Percentiles rank a stretch among this genome's conserved stretches.
Conservation (phyloP, 2,329 filamentous ascomycete species). For the Colletotrichum eremochloae region DNA sequence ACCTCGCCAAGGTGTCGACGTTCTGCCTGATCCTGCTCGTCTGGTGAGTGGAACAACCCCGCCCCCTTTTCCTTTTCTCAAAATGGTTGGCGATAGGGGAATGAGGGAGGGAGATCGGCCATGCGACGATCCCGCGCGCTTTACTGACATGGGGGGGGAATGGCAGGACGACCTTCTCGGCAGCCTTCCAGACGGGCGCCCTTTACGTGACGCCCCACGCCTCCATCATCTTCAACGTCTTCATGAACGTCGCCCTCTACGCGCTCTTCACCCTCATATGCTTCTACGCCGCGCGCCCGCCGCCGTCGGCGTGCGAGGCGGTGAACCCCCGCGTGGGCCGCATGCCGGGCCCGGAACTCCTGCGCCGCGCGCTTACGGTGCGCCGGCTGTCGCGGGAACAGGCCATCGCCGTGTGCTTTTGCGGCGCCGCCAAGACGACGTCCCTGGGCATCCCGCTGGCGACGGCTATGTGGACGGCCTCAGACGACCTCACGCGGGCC, state of each 20-base stretch:
- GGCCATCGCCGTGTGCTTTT: constrained; percentile 79
- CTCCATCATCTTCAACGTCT: constrained; percentile 75
- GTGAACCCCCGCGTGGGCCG: constrained; percentile 51
- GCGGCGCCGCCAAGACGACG: constrained; percentile 79
- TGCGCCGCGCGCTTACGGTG: constrained; percentile 57
- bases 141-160: neutral
- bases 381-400: constrained; percentile 70
- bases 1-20: constrained; percentile 62
- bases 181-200: constrained; percentile 73
- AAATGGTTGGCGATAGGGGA: too few species aligned
- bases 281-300: constrained; percentile 63
- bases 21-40: constrained; percentile 62
- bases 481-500: constrained; percentile 66
- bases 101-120: too few species aligned
- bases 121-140: neutral
- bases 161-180: constrained; percentile 75
- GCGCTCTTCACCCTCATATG: constrained; percentile 73
- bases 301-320: constrained; percentile 48
- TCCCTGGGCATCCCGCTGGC: constrained; percentile 77
- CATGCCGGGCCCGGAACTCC: constrained; percentile 45
- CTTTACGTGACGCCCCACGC: constrained; percentile 69
- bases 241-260: constrained; percentile 76
- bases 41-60: constrained; percentile 54
- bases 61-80: too few species aligned
- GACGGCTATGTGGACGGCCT: constrained; percentile 74